Evolutionary conservation across 108 stramenopile species (phyloP).

Genomic region (Stephanodiscus triporus): DNA sequence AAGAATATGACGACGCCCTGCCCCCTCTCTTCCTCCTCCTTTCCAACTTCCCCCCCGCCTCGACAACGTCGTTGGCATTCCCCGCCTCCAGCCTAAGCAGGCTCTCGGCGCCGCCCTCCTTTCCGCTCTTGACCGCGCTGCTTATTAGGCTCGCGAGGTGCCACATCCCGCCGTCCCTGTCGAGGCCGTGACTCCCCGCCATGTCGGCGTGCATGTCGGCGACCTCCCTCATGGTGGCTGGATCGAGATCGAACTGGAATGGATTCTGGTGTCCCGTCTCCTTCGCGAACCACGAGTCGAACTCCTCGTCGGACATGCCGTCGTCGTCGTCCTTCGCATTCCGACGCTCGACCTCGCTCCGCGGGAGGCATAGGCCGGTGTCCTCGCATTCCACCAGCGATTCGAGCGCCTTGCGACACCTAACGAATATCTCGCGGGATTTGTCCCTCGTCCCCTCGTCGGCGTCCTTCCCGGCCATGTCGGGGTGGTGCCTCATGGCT

Average conservation of each 20-base stretch:
- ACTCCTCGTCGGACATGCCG: slow-evolving; percentile 53
- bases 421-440: slow-evolving; percentile 69
- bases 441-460: slow-evolving; percentile 35
- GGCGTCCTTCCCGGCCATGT: slow-evolving; percentile 30
- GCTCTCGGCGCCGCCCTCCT: slow-evolving; percentile 53
- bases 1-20: background rate
- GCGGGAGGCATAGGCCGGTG: slow-evolving; percentile 51
- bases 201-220: slow-evolving; percentile 66
- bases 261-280: slow-evolving; percentile 80
- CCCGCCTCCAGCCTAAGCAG: slow-evolving; percentile 76
- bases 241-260: slow-evolving; percentile 77
- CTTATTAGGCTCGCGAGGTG: slow-evolving; percentile 78
- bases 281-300: slow-evolving; percentile 77
- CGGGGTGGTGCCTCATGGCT: slow-evolving; percentile 87
- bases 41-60: slow-evolving; percentile 34
- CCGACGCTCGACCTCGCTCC: slow-evolving; percentile 39
- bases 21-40: slow-evolving; percentile 33
- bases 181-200: slow-evolving; percentile 64
- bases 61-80: slow-evolving; percentile 35
- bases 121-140: slow-evolving; percentile 69
- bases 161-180: slow-evolving; percentile 92
- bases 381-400: slow-evolving; percentile 63
- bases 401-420: slow-evolving; percentile 73
- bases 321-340: slow-evolving; percentile 19
- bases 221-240: slow-evolving; percentile 83